A percentile compares a stretch with the other conserved stretches of the same genome.
phyloP scores from a whole-genome alignment of 257 asterid genomes.

The Dorcoceras hygrometricum region DNA sequence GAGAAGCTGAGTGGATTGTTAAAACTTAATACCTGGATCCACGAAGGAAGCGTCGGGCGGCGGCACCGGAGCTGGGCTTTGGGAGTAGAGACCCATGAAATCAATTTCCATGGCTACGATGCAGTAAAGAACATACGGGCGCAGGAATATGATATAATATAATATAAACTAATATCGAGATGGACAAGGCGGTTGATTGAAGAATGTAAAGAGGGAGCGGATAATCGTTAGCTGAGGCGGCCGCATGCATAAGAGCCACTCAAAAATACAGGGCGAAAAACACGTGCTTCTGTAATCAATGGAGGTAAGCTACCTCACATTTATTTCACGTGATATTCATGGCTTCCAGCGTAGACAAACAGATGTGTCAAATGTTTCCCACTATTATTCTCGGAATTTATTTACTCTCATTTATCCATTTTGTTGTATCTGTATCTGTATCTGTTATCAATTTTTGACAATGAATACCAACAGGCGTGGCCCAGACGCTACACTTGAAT shows the following conservation, averaged over 20 bases:
- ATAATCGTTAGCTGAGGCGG: not conserved
- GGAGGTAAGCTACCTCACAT: not conserved
- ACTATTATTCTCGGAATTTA: not conserved
- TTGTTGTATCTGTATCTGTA: too few species aligned
- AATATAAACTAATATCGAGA: too few species aligned
- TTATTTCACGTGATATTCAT: not conserved
- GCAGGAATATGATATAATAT: too few species aligned
- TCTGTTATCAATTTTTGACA: too few species aligned
- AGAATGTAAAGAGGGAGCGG: not conserved
- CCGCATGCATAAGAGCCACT: not conserved
- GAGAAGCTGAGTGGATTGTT: not conserved
- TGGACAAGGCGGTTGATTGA: not conserved
- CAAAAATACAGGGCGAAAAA: not conserved
- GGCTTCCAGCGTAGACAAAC: not conserved
- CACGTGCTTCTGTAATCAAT: not conserved
- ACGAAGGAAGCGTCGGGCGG: not conserved
- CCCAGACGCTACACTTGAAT: too few species aligned
- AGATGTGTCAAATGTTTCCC: not conserved
- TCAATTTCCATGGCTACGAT: not conserved
- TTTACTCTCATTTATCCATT: too few species aligned
- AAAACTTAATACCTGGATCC: not conserved
- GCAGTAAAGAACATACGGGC: too few species aligned
- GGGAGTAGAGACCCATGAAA: not conserved
- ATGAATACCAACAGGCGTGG: too few species aligned
- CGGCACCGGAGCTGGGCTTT: not conserved